Base-by-base conservation (phyloP, 495 filamentous ascomycete genomes). In the Penicillium arizonense region DNA sequence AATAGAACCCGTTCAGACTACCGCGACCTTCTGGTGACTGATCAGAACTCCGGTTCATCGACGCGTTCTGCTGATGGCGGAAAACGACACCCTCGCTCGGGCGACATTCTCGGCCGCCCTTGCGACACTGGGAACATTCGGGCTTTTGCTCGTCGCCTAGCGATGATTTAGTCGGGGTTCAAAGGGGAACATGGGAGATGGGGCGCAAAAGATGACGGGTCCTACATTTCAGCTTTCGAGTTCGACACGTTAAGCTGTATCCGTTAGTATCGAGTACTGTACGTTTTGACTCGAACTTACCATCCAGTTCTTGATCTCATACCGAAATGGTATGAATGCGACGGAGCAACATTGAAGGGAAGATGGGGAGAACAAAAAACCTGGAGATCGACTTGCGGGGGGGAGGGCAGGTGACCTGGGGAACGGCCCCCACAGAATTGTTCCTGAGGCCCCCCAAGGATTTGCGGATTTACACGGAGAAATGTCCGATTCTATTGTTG, bases 61-160 rank as follows among this genome's bases (percentile, higher is more conserved):
- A 86, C 3, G 85, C 83, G 77, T 88, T 88, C 62, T 88, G 85
- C 58, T 88, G 85, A 66, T 88, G 85, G 33, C 85, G 78, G 59
- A 87, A 88, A 16, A 85, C 78, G 47, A 87, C 79, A 36, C 83
- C 83, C 52, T 82, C 80, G 56, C 81, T 82, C 11, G 81, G 82
- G 20, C 78, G 75, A 64, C 85, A 88, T 60, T 82, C 75, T 55
- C 85, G 72, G 9, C 74, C 75, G 5, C 81, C 84, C 62, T 83
- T 85, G 55, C 68, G 67, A 69, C 83, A 85, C 64, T 82, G 82
- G 34, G 78, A 73, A 58, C 82, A 85, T 40, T 74, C 63, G 18
- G 82, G 82, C 41, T 77, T 79, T 65, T 77, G 75, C 59, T 86
- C 81, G 52, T 82, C 81, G 65, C 73, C 71, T 71, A 56, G 13